Evolutionary conservation across 257 asterid species (phyloP).

Genomic region (Solanum ossicruentum): DNA sequence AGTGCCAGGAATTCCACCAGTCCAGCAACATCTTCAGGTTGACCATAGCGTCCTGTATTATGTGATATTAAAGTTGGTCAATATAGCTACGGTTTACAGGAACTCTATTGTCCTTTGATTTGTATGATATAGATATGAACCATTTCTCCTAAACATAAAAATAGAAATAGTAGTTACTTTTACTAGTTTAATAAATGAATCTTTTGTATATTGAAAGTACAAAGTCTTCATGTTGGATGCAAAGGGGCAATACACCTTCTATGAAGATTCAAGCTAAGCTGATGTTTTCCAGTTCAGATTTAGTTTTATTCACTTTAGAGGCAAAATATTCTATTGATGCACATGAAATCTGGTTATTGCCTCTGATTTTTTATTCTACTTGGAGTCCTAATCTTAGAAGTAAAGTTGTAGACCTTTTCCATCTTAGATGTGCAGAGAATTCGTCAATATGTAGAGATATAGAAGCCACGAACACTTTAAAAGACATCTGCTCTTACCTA

Average conservation of each 20-base stretch:
- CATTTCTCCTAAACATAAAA: not conserved
- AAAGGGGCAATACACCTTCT: not conserved
- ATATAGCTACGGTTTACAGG: too few species aligned
- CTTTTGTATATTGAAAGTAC: not conserved
- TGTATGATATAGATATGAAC: not conserved
- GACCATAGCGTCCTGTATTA: slow-evolving; percentile 29
- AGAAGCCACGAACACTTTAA: not conserved
- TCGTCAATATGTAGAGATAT: not conserved
- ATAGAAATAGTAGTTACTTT: not conserved
- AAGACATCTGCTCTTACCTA: slow-evolving; percentile 36
- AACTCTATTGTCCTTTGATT: not conserved
- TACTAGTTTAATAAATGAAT: not conserved
- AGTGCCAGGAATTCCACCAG: slow-evolving; percentile 31
- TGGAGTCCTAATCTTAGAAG: not conserved
- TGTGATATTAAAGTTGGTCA: not conserved
- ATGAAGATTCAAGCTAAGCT: not conserved
- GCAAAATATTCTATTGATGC: not conserved
- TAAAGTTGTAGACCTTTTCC: not conserved
- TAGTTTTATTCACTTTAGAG: not conserved
- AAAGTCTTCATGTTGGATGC: not conserved
- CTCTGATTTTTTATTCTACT: not conserved
- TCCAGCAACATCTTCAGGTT: slow-evolving; percentile 49
- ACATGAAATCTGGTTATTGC: not conserved
- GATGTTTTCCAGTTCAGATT: not conserved
- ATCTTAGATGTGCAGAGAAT: not conserved